Conservation (phyloP, 352 stramenopile species). For the Phytophthora colocasiae region DNA sequence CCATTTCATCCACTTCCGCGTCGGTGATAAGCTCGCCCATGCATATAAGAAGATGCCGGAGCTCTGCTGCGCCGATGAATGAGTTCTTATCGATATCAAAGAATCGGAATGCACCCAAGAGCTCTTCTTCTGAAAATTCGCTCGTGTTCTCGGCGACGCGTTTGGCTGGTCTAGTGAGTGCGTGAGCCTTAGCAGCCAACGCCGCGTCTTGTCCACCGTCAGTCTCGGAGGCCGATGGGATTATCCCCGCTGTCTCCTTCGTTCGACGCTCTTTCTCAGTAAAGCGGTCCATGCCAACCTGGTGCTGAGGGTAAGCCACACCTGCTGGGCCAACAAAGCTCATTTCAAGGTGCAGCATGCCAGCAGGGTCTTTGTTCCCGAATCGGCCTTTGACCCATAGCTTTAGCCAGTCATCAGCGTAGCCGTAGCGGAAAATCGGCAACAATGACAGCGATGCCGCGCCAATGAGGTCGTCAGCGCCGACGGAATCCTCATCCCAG, state of each 20-base stretch:
- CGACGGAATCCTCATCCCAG: conserved; percentile 92
- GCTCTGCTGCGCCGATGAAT: conserved; percentile 92
- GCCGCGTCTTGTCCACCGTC: conserved; percentile 30
- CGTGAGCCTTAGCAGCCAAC: conserved; percentile 30
- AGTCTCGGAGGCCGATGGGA: conserved; percentile 13
- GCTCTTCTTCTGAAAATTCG: conserved; percentile 94
- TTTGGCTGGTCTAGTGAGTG: conserved; percentile 31
- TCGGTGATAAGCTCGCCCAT: conserved; percentile 97
- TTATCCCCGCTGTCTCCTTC: conserved; percentile 57
- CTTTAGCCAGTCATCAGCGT: conserved; percentile 90
- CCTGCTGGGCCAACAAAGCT: conserved; percentile 84
- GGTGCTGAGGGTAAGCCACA: conserved; percentile 92
- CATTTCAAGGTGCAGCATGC: conserved; percentile 89
- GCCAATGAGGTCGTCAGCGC: conserved; percentile 92
- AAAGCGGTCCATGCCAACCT: conserved; percentile 79
- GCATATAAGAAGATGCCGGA: conserved; percentile 94
- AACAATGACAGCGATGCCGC: conserved; percentile 83
- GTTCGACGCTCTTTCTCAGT: conserved; percentile 76
- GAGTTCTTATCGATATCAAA: conserved; percentile 95
- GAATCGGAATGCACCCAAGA: conserved; percentile 91
- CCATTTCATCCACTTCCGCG: conserved; percentile 95
- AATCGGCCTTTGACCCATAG: conserved; percentile 90
- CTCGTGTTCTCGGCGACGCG: conserved; percentile 46
- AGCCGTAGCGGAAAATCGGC: conserved; percentile 91
- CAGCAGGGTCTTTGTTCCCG: conserved; percentile 84